phyloP scores from a whole-genome alignment of 169 alveolate genomes.

The Miamiensis avidus region DNA sequence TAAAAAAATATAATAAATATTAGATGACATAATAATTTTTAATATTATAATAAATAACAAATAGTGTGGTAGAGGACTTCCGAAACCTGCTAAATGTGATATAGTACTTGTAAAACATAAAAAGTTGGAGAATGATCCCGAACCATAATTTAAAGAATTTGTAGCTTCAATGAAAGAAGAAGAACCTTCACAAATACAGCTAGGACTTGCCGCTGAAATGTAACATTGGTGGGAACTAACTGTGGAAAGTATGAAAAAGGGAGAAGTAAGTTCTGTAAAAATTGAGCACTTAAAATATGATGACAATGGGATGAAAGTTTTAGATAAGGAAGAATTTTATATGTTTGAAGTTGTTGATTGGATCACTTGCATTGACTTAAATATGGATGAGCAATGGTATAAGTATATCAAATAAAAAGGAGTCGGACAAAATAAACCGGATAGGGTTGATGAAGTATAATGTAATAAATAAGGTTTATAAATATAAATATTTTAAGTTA shows the following conservation, averaged over 20 bases:
- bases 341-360: slow-evolving; percentile 34
- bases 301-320: slow-evolving; percentile 33
- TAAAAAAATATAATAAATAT: neutral
- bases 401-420: slow-evolving; percentile 27
- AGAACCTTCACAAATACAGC: neutral
- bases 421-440: slow-evolving; percentile 30
- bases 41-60: neutral
- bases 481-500: neutral
- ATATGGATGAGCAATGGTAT: slow-evolving; percentile 23
- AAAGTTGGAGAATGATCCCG: slow-evolving; percentile 27
- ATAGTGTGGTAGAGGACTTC: slow-evolving; percentile 23
- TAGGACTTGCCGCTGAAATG: neutral
- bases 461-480: slow-evolving; percentile 14
- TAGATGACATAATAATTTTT: neutral
- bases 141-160: neutral
- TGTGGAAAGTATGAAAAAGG: slow-evolving; percentile 35
- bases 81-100: slow-evolving; percentile 50
- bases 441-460: slow-evolving; percentile 33
- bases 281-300: slow-evolving; percentile 40
- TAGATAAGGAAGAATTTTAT: slow-evolving; percentile 24
- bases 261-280: slow-evolving; percentile 22
- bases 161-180: neutral
- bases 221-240: slow-evolving; percentile 44
- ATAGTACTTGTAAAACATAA: slow-evolving; percentile 5
- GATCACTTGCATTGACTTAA: slow-evolving; percentile 33